phyloP scores from a whole-genome alignment of 2,329 filamentous ascomycete genomes.

The Fusarium tupiense region DNA sequence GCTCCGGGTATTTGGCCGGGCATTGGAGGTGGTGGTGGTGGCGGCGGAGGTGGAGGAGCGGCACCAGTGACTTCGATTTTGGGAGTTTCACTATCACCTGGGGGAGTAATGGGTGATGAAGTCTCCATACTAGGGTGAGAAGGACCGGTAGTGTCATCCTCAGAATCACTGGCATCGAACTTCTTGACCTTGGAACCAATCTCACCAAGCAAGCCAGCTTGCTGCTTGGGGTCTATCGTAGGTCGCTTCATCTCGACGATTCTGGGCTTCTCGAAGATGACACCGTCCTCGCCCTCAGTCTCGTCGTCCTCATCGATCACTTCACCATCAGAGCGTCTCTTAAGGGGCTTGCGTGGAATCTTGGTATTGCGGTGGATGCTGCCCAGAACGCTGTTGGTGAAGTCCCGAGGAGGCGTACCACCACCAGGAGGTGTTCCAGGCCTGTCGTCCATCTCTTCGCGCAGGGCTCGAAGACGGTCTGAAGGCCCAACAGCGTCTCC shows the following conservation, averaged over 20 bases:
- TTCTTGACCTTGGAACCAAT: slow-evolving; percentile 80
- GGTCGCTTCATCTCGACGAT: slow-evolving; percentile 83
- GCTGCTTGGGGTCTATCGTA: slow-evolving; percentile 70
- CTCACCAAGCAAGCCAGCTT: slow-evolving; percentile 72
- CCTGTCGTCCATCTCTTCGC: slow-evolving; percentile 89
- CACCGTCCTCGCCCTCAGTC: slow-evolving; percentile 56
- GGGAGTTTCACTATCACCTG: slow-evolving; percentile 67
- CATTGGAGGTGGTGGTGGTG: neutral
- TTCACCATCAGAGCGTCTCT: slow-evolving; percentile 52
- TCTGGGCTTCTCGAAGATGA: slow-evolving; percentile 79
- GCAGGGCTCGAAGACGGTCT: slow-evolving; percentile 88
- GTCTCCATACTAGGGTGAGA: slow-evolving; percentile 80
- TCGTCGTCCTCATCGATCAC: slow-evolving; percentile 63
- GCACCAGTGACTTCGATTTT: slow-evolving; percentile 67
- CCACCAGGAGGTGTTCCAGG: slow-evolving; percentile 59
- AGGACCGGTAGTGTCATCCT: slow-evolving; percentile 77
- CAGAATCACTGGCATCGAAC: slow-evolving; percentile 78
- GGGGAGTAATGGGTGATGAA: slow-evolving; percentile 73
- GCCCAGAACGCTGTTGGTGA: slow-evolving; percentile 78
- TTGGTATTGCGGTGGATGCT: slow-evolving; percentile 72
- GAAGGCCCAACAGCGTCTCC: slow-evolving; percentile 84
- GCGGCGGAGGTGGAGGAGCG: slow-evolving; percentile 41
- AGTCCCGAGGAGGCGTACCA: slow-evolving; percentile 66
- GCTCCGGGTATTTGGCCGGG: neutral
- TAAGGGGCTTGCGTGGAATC: slow-evolving; percentile 65